These are phyloP conservation scores for Colletotrichum sp. DNA, from an alignment of 2,329 filamentous ascomycete species.

Conservation along the genomic window DNA sequence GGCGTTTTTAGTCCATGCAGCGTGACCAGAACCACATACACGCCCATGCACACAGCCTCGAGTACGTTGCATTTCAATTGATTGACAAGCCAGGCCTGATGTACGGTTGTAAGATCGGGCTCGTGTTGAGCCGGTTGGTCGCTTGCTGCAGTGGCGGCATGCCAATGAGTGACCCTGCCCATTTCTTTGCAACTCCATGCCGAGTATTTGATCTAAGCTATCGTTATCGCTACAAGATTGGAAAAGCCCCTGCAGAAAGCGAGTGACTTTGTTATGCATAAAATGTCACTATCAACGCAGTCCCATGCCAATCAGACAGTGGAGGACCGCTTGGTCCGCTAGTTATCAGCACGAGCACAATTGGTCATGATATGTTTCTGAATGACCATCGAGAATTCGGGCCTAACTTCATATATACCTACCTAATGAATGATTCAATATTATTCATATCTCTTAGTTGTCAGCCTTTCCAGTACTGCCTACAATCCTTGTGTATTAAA, in stretches of 20 bases:
- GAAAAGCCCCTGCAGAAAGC: neutral
- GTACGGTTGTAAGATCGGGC: neutral
- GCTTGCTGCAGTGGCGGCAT: neutral
- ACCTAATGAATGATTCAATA: neutral
- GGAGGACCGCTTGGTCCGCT: neutral
- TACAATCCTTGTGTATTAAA: neutral
- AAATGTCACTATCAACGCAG: neutral
- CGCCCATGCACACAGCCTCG: neutral
- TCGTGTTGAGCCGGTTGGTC: neutral
- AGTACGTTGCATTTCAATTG: neutral
- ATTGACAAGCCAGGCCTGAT: conserved; percentile 16
- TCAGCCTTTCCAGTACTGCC: neutral
- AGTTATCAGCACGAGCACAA: neutral
- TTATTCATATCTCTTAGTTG: neutral
- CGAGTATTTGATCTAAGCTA: neutral
- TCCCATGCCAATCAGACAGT: neutral
- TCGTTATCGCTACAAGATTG: neutral
- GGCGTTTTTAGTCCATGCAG: neutral
- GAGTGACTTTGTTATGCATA: neutral
- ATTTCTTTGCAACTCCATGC: neutral
- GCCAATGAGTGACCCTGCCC: neutral
- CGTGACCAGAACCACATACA: neutral
- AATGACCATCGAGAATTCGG: neutral
- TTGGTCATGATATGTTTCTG: neutral
- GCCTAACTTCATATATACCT: neutral